These are phyloP conservation scores for Aplosporella prunicola DNA, from an alignment of 2,329 filamentous ascomycete species.

Conservation along the genomic window DNA sequence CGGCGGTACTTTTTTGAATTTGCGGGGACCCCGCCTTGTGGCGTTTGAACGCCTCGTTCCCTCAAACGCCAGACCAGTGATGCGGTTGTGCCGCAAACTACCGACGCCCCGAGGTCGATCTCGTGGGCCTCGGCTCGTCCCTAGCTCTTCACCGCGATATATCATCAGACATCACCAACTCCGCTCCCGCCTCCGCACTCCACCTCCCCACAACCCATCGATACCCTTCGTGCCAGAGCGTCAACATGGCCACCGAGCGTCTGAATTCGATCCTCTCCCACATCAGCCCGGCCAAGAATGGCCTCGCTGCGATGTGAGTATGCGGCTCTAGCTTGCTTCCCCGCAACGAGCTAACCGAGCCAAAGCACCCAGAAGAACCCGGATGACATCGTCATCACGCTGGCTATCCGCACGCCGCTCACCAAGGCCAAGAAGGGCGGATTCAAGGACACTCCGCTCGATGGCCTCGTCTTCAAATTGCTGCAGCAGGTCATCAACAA, in stretches of 20 bases:
- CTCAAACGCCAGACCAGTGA: no score
- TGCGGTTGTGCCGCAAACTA: no score
- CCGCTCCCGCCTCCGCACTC: slow-evolving; percentile 3
- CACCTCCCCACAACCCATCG: background rate
- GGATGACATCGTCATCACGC: slow-evolving; percentile 93
- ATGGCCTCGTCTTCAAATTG: slow-evolving; percentile 75
- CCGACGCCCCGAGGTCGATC: slow-evolving; percentile 12
- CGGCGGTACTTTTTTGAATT: no score
- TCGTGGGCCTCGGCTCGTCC: slow-evolving; percentile 8
- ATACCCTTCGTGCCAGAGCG: background rate
- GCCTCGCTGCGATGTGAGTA: slow-evolving; percentile 67
- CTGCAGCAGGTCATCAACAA: slow-evolving; percentile 58
- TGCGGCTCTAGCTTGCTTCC: slow-evolving; percentile 11
- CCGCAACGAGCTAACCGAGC: slow-evolving; percentile 6
- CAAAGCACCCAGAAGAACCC: slow-evolving; percentile 79
- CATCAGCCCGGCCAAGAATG: slow-evolving; percentile 62
- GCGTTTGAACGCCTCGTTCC: no score
- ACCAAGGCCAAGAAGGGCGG: slow-evolving; percentile 84
- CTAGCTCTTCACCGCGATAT: slow-evolving; percentile 3
- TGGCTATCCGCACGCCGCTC: slow-evolving; percentile 80
- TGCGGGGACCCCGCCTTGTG: no score
- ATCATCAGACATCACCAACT: slow-evolving; percentile 8
- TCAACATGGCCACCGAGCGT: slow-evolving; percentile 70
- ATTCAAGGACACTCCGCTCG: slow-evolving; percentile 87
- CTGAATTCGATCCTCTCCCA: slow-evolving; percentile 83